Conservation (phyloP, 495 filamentous ascomycete species). For the Lasiosphaeria hispida region DNA sequence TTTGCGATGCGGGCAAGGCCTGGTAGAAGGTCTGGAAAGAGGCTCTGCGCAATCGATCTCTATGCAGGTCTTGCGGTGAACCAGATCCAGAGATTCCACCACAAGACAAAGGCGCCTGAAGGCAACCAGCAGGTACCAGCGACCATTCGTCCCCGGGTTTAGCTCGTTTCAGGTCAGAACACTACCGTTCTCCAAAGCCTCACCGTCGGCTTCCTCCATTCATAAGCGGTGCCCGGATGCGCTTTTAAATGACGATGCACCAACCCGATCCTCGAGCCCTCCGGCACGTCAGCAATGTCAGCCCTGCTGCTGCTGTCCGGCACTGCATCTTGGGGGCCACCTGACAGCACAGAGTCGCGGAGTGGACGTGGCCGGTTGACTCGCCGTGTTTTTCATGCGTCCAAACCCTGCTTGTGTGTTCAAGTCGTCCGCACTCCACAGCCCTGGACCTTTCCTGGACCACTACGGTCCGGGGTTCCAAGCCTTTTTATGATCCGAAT, state of each 20-base stretch:
- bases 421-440: neutral
- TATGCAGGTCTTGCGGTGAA: neutral
- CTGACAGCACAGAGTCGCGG: no score
- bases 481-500: neutral
- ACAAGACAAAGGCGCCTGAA: neutral
- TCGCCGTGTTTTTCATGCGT: constrained; percentile 2
- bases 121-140: neutral
- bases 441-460: neutral
- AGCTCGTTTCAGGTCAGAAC: constrained; percentile 18
- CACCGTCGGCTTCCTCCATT: constrained; percentile 13
- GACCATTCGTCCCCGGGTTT: constrained; percentile 9
- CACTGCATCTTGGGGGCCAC: no score
- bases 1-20: neutral
- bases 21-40: neutral
- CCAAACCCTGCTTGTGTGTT: neutral
- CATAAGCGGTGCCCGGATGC: neutral
- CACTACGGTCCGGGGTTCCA: constrained; percentile 2
- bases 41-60: neutral
- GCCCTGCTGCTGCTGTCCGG: no score
- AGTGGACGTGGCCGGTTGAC: neutral
- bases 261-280: neutral
- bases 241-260: constrained; percentile 5
- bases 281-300: no score
- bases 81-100: neutral
- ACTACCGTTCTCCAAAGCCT: neutral